Percentiles rank a stretch among this genome's conserved stretches.
phyloP scores from a whole-genome alignment of 1,284 basidiomycete genomes.

The Abortiporus biennis region DNA sequence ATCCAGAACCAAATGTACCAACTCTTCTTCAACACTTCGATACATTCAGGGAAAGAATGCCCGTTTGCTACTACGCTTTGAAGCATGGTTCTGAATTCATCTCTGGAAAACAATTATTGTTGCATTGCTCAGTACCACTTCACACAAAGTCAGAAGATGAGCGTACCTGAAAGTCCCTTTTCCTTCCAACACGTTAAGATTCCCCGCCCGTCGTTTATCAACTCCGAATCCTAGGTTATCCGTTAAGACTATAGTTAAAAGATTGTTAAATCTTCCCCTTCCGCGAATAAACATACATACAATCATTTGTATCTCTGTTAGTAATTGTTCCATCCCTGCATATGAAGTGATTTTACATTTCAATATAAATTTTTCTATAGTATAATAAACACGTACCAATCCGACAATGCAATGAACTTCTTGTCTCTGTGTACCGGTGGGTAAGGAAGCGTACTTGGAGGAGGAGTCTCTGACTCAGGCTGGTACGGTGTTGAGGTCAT shows the following conservation, averaged over 20 bases:
- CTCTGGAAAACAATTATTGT: constrained; percentile 36
- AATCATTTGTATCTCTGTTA: constrained; percentile 86
- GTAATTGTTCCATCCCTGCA: constrained; percentile 90
- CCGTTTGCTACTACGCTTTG: constrained; percentile 62
- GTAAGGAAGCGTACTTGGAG: constrained; percentile 62
- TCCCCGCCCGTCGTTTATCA: constrained; percentile 63
- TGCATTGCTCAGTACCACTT: not conserved
- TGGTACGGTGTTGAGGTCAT: no score
- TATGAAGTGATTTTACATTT: not conserved
- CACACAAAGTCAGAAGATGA: not conserved
- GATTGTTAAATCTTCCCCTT: not conserved
- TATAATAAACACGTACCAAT: constrained; percentile 59
- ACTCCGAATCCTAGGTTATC: constrained; percentile 72
- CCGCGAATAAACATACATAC: constrained; percentile 35
- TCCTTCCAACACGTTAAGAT: constrained; percentile 65
- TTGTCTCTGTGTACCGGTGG: constrained; percentile 76
- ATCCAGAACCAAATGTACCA: constrained; percentile 8
- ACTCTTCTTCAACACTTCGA: constrained; percentile 53
- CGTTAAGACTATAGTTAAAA: constrained; percentile 54
- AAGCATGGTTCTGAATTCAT: constrained; percentile 78
- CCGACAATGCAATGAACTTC: constrained; percentile 81
- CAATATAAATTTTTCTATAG: constrained; percentile 1
- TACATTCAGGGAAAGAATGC: constrained; percentile 77
- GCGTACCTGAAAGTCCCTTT: constrained; percentile 63
- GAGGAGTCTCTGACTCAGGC: no score